These are phyloP conservation scores for Hymenoscyphus albidus DNA, from an alignment of 2,329 filamentous ascomycete genomes.

Conservation along the genomic window DNA sequence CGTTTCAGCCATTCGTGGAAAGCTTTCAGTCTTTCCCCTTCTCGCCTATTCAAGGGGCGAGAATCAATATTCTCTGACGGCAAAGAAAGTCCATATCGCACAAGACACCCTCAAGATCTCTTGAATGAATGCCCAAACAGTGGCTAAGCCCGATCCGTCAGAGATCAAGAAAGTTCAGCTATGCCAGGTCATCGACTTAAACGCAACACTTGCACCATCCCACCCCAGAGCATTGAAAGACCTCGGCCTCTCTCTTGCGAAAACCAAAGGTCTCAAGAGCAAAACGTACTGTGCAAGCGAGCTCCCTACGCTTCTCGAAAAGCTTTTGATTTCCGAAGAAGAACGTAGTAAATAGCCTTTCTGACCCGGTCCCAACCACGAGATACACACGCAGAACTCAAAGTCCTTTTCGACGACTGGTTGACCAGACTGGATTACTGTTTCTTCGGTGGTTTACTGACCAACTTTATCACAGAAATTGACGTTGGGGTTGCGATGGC, in stretches of 20 bases:
- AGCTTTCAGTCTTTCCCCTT: neutral
- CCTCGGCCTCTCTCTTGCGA: neutral
- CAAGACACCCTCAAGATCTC: neutral
- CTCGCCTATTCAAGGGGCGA: neutral
- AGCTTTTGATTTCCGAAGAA: neutral
- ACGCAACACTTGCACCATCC: neutral
- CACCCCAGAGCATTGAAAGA: neutral
- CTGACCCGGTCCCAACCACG: neutral
- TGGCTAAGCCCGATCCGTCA: neutral
- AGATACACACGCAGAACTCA: neutral
- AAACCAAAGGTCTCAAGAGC: neutral
- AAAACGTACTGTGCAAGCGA: neutral
- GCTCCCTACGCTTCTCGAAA: neutral
- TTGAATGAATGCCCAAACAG: neutral
- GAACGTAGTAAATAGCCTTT: neutral
- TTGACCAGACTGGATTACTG: neutral
- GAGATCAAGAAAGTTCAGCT: neutral
- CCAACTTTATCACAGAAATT: neutral
- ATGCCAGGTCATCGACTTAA: neutral
- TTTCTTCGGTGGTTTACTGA: neutral
- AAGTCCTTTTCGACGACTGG: neutral
- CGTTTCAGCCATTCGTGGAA: neutral
- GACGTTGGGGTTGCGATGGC: neutral
- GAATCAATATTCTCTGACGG: neutral
- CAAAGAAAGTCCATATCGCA: neutral